Percentiles rank a stretch among this genome's conserved stretches.
phyloP scores from a whole-genome alignment of 768 basidiomycete genomes.

The Termitomyces sp. region DNA sequence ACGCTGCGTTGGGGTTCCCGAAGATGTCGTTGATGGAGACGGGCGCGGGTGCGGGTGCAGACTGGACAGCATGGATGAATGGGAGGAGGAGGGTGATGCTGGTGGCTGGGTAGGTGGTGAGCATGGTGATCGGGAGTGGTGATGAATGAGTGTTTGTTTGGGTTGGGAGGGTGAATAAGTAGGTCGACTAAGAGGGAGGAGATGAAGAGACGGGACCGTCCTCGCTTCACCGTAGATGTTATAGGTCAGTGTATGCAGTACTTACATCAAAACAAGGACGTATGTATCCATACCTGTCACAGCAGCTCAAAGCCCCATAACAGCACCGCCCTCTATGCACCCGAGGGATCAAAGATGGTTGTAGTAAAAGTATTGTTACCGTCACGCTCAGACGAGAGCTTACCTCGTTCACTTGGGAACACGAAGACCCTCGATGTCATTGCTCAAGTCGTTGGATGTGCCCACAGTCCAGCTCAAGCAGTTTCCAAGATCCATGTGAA shows the following conservation, averaged over 20 bases:
- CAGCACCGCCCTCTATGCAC: not conserved
- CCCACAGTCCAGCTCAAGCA: not conserved
- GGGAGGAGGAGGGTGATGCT: not conserved
- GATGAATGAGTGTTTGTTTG: too few species aligned
- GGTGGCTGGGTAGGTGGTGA: not conserved
- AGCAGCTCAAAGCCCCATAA: not conserved
- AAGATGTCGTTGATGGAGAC: not conserved
- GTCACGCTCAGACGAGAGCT: not conserved
- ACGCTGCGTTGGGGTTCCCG: not conserved
- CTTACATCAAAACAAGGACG: not conserved
- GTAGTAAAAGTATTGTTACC: not conserved
- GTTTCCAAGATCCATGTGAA: not conserved
- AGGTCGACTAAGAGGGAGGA: not conserved
- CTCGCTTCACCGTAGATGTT: not conserved
- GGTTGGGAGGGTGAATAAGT: too few species aligned
- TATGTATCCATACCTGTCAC: not conserved
- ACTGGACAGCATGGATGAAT: not conserved
- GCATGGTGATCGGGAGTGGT: not conserved
- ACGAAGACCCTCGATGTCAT: constrained; percentile 17
- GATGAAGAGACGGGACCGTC: too few species aligned
- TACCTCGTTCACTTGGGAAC: not conserved
- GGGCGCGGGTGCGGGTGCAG: not conserved
- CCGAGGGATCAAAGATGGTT: not conserved
- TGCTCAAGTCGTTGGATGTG: constrained; percentile 22
- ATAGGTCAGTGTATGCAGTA: not conserved